Percentiles rank a stretch among this genome's conserved stretches.
phyloP scores from a whole-genome alignment of 129 eudicot genomes.

The Solidago caesia region DNA sequence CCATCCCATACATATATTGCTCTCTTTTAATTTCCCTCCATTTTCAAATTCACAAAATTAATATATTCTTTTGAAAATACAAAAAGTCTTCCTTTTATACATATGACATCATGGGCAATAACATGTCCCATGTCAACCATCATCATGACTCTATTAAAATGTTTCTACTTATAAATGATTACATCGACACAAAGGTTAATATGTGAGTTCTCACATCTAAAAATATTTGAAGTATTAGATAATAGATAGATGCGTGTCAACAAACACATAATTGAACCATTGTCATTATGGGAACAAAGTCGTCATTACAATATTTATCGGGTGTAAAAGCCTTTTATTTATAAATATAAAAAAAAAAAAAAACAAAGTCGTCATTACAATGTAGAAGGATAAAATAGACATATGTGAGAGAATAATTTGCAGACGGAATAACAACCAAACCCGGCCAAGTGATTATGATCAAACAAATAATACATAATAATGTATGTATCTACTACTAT shows the following conservation, averaged over 20 bases:
- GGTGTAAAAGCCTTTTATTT: not conserved
- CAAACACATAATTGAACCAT: no score
- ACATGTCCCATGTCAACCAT: not conserved
- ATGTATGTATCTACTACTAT: not conserved
- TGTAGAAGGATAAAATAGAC: not conserved
- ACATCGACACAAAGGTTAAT: no score
- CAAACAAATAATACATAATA: slow-evolving; percentile 13
- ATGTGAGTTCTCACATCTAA: no score
- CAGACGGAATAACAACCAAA: slow-evolving; percentile 11
- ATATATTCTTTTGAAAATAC: not conserved
- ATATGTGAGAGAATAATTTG: not conserved
- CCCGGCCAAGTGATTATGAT: not conserved
- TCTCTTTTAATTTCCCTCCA: slow-evolving; percentile 20
- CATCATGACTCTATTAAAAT: not conserved
- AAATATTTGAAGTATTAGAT: no score
- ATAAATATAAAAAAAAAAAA: not conserved
- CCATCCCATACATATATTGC: no score
- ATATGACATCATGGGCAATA: slow-evolving; percentile 3
- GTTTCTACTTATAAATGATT: not conserved
- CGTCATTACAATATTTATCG: not conserved
- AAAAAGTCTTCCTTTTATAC: not conserved
- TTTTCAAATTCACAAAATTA: slow-evolving; percentile 6
- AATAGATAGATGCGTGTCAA: no score
- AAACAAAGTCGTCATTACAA: not conserved
- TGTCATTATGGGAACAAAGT: no score